A percentile compares a stretch with the other conserved stretches of the same genome.
Evolutionary conservation across 75 land plant species (phyloP).

Genomic region (Selaginella moellendorffii): DNA sequence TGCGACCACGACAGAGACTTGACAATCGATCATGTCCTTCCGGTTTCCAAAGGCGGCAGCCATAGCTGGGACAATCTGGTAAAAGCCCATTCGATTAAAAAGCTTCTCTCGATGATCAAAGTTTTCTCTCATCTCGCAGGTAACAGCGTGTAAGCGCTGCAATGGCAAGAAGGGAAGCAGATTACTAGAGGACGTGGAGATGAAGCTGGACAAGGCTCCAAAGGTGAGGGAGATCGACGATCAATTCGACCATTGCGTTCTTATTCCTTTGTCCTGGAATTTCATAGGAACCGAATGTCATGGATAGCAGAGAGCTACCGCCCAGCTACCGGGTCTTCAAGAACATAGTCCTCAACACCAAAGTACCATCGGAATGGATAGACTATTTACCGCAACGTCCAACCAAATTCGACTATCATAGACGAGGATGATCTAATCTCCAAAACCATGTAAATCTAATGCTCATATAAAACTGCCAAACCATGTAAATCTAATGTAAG

Average conservation of each 20-base stretch:
- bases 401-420: neutral
- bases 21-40: conserved; percentile 93
- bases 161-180: conserved; percentile 75
- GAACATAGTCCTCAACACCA: neutral
- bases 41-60: conserved; percentile 72
- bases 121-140: too few relatives aligned
- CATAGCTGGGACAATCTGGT: conserved; percentile 98
- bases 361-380: neutral
- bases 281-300: neutral
- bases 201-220: conserved; percentile 58
- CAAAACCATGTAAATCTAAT: too few relatives aligned
- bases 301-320: neutral
- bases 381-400: neutral
- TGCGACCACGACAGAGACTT: conserved; percentile 55
- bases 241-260: neutral
- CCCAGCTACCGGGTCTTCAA: neutral
- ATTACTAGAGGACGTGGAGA: conserved; percentile 63
- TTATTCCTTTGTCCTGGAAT: neutral
- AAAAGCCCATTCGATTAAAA: conserved; percentile 5
- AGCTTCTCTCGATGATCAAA: neutral
- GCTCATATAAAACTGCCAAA: too few relatives aligned
- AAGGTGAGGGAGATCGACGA: conserved; percentile 27
- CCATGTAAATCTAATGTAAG: too few relatives aligned
- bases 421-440: too few relatives aligned
- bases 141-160: conserved; percentile 71